Percentiles rank a stretch among this genome's conserved stretches.
Evolutionary conservation across 202 grass and related monocot genomes (phyloP).

Genomic region (Saccharum hybrid): DNA sequence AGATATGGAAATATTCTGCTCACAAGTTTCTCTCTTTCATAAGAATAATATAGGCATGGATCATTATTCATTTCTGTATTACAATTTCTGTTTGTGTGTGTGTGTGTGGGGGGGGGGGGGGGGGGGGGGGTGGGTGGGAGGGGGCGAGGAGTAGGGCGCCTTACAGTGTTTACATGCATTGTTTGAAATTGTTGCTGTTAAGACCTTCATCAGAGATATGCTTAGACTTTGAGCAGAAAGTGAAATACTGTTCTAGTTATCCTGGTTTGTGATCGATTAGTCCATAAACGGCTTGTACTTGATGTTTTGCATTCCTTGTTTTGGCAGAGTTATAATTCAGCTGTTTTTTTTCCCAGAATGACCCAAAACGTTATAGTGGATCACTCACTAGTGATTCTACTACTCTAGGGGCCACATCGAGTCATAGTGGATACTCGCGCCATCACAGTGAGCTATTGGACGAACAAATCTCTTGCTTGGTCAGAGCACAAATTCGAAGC

Average conservation of each 20-base stretch:
- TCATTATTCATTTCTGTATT: background rate
- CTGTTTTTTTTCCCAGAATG: conserved; percentile 48
- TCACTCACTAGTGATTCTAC: conserved; percentile 30
- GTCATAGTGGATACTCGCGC: conserved; percentile 16
- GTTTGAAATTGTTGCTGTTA: background rate
- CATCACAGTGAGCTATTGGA: conserved; percentile 34
- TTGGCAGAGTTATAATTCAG: conserved; percentile 22
- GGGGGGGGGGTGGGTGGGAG: too few species aligned
- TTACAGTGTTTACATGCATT: background rate
- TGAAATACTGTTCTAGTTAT: background rate
- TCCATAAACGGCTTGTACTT: background rate
- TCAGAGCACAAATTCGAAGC: conserved; percentile 57
- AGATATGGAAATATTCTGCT: conserved; percentile 15
- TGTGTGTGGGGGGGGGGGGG: too few species aligned
- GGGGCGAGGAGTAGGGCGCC: too few species aligned
- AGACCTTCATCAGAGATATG: background rate
- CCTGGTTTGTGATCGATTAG: background rate
- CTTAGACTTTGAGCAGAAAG: background rate
- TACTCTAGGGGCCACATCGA: conserved; percentile 61
- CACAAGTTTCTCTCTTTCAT: background rate
- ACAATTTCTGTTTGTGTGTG: background rate
- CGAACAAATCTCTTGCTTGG: conserved; percentile 54
- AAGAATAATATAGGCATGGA: background rate
- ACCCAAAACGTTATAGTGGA: conserved; percentile 2
- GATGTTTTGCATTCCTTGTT: conserved; percentile 20